Conservation (phyloP, 1,139 yeast genomes). For the Ashbya aceris region DNA sequence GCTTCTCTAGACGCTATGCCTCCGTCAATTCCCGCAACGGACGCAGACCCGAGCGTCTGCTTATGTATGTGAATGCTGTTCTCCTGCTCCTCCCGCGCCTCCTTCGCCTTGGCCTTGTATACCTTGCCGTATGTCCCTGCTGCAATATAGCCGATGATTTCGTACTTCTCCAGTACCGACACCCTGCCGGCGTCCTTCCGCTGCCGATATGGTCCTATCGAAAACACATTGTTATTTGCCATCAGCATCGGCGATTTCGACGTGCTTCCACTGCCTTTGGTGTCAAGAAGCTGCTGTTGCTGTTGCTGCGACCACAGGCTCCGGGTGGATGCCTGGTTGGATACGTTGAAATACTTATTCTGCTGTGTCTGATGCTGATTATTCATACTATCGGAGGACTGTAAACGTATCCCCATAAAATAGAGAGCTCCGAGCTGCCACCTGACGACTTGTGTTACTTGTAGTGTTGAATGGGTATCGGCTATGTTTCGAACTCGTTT, state of each 20-base stretch:
- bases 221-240: constrained; percentile 61
- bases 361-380: constrained; percentile 6
- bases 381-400: not conserved
- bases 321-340: not conserved
- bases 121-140: constrained; percentile 98
- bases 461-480: too few species aligned
- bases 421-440: too few species aligned
- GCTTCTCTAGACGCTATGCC: constrained; percentile 9
- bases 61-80: constrained; percentile 5
- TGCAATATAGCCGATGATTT: constrained; percentile 89
- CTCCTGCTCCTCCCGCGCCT: constrained; percentile 9
- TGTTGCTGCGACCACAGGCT: constrained; percentile 10
- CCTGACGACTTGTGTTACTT: too few species aligned
- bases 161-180: constrained; percentile 73
- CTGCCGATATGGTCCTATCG: constrained; percentile 62
- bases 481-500: too few species aligned
- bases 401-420: too few species aligned
- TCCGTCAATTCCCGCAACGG: constrained; percentile 5
- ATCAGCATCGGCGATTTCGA: constrained; percentile 38
- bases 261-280: constrained; percentile 6
- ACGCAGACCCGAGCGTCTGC: not conserved
- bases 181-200: constrained; percentile 63
- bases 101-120: constrained; percentile 66
- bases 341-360: not conserved
- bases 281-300: constrained; percentile 7